Evolutionary conservation across 179 eudicot genomes (phyloP).

Genomic region (Sideroxylon spinosum): DNA sequence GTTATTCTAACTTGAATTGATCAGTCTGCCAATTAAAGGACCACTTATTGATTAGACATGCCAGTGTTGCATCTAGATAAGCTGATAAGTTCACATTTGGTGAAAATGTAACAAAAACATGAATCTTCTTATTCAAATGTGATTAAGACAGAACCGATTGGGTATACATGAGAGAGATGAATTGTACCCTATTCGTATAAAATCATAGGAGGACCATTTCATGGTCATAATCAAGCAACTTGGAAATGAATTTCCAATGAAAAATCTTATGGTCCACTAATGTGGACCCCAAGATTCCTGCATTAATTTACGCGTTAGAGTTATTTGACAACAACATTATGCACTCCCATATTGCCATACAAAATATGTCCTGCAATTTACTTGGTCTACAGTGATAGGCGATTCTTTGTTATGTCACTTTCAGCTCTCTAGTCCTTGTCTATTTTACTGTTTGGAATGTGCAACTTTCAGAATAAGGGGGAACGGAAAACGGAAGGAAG

Average conservation of each 20-base stretch:
- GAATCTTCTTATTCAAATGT: constrained; percentile 8
- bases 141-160: not conserved
- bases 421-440: constrained; percentile 28
- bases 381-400: constrained; percentile 16
- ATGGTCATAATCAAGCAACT: constrained; percentile 21
- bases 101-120: constrained; percentile 15
- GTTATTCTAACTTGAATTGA: not conserved
- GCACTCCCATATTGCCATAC: not conserved
- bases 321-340: constrained; percentile 18
- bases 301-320: constrained; percentile 3
- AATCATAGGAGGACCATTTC: constrained; percentile 22
- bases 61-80: constrained; percentile 12
- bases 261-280: constrained; percentile 23
- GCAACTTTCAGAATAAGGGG: constrained; percentile 20
- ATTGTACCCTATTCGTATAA: not conserved
- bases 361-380: constrained; percentile 12
- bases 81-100: constrained; percentile 12
- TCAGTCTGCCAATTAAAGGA: not conserved
- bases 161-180: not conserved
- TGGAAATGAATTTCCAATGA: constrained; percentile 11
- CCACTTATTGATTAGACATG: constrained; percentile 1
- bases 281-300: constrained; percentile 22
- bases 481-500: constrained; percentile 10
- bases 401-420: constrained; percentile 20
- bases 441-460: constrained; percentile 22